Evolutionary conservation across 805 yeast genomes (phyloP).

Genomic region (Ogataea paraovalis): DNA sequence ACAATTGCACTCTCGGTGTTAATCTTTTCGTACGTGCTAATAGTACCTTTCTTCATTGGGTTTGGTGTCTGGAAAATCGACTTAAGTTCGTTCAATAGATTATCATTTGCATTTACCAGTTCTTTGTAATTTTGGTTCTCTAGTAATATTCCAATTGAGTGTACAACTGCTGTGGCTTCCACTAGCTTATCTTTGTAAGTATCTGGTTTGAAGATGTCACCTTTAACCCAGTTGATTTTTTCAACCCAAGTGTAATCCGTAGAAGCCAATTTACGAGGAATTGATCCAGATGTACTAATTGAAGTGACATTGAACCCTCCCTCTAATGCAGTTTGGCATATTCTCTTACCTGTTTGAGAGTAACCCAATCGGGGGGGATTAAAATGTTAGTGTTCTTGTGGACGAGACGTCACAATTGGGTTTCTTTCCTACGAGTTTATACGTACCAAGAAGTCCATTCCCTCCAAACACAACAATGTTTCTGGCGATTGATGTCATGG

Average conservation of each 20-base stretch:
- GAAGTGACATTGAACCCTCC: constrained; percentile 67
- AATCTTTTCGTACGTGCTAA: constrained; percentile 54
- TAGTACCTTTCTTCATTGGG: constrained; percentile 51
- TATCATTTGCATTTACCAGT: constrained; percentile 34
- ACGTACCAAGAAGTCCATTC: constrained; percentile 65
- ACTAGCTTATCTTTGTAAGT: constrained; percentile 47
- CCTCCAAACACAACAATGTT: constrained; percentile 75
- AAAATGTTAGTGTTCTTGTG: not conserved
- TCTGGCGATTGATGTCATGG: constrained; percentile 13
- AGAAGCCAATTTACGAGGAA: constrained; percentile 35
- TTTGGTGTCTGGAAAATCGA: constrained; percentile 48
- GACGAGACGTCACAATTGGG: not conserved
- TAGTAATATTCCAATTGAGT: constrained; percentile 72
- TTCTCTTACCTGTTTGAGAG: constrained; percentile 44
- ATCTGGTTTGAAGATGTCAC: constrained; percentile 62
- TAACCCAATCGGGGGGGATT: not conserved
- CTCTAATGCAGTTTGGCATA: constrained; percentile 63
- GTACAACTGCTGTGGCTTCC: constrained; percentile 67
- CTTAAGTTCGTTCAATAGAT: constrained; percentile 33
- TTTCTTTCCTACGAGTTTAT: no score
- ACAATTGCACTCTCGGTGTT: constrained; percentile 68
- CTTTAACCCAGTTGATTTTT: constrained; percentile 62
- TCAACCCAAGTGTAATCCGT: constrained; percentile 44
- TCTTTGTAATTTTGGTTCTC: constrained; percentile 69
- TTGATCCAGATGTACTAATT: constrained; percentile 51